These are phyloP conservation scores for Hygrocybe punicea DNA, from an alignment of 768 basidiomycete species.

Conservation along the genomic window DNA sequence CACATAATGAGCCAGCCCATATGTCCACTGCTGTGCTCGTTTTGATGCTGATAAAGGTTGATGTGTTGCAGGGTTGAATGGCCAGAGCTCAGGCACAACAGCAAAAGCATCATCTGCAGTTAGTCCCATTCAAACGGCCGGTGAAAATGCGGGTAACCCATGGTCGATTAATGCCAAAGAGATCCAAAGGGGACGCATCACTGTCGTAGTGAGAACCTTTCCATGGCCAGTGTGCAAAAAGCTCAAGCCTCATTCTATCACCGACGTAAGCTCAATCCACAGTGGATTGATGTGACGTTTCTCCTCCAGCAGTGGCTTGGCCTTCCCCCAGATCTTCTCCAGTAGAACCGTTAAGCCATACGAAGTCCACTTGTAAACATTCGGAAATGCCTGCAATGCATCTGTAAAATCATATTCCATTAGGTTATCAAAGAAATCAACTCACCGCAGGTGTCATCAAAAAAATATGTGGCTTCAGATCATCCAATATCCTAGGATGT, in stretches of 20 bases:
- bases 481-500: too few species aligned
- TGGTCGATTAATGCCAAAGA: background rate
- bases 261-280: background rate
- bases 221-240: background rate
- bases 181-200: background rate
- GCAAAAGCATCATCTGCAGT: background rate
- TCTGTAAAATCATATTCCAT: too few species aligned
- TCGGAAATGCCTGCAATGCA: too few species aligned
- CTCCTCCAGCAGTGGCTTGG: too few species aligned
- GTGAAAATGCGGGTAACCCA: background rate
- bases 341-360: background rate
- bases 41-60: too few species aligned
- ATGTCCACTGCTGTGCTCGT: too few species aligned
- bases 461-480: too few species aligned
- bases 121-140: background rate
- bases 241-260: background rate
- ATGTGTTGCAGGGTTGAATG: background rate
- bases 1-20: too few species aligned
- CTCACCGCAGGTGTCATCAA: too few species aligned
- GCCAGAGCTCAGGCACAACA: background rate
- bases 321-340: background rate
- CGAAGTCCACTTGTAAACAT: too few species aligned
- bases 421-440: too few species aligned
- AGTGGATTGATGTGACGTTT: background rate
- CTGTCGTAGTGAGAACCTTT: background rate